phyloP scores from a whole-genome alignment of 352 stramenopile genomes.

The Albugo candida region DNA sequence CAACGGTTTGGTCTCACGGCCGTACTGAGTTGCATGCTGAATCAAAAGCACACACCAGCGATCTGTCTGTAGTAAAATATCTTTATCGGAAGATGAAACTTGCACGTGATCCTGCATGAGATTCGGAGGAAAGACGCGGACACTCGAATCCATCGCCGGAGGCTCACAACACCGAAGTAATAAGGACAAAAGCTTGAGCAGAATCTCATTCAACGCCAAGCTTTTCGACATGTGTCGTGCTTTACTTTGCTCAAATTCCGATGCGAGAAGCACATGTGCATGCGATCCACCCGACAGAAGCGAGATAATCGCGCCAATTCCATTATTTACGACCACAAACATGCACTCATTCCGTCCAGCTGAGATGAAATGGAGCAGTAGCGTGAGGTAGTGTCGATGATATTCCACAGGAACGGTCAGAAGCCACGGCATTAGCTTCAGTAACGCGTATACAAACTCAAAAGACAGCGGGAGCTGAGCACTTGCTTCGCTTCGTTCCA shows the following conservation, averaged over 20 bases:
- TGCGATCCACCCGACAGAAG: constrained; percentile 35
- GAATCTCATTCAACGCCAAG: constrained; percentile 44
- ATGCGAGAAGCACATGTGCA: constrained; percentile 37
- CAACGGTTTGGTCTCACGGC: constrained; percentile 57
- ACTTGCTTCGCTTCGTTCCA: not conserved
- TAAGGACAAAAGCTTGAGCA: constrained; percentile 55
- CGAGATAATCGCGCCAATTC: constrained; percentile 50
- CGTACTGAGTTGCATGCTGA: constrained; percentile 50
- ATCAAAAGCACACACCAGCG: constrained; percentile 58
- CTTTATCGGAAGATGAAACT: constrained; percentile 28
- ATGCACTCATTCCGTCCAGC: constrained; percentile 63
- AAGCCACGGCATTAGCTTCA: constrained; percentile 57
- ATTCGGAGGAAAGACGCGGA: constrained; percentile 16
- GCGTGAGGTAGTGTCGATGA: constrained; percentile 54
- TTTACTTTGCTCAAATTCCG: constrained; percentile 25
- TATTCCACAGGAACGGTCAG: constrained; percentile 42
- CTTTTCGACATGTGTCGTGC: constrained; percentile 15
- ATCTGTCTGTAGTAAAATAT: constrained; percentile 41
- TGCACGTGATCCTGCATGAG: constrained; percentile 57
- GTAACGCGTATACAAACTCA: constrained; percentile 63
- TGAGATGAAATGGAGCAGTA: constrained; percentile 57
- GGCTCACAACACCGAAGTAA: constrained; percentile 48
- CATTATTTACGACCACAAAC: constrained; percentile 66
- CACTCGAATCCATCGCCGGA: constrained; percentile 42
- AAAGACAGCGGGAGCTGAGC: constrained; percentile 46